Evolutionary conservation across 371 early-diverging fungal species (phyloP), one percentile per base, ranked within the genome.

Genomic region (Chytridium lagenaria): DNA sequence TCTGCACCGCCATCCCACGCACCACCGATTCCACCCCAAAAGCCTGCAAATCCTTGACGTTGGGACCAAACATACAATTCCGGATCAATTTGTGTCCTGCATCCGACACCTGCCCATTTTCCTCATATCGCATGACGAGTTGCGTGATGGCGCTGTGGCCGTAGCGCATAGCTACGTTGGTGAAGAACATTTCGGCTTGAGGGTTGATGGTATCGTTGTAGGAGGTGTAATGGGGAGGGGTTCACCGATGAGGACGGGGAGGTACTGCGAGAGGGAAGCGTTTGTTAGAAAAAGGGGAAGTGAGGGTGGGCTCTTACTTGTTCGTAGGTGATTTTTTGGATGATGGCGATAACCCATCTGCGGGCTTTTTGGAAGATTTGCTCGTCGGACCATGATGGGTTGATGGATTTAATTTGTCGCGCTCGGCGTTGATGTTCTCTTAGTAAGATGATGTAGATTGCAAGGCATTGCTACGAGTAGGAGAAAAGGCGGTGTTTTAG

Each of bases 401-500:
- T 7, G 30, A 52, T 16, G 10, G 30, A 31, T 2, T n/a, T 33
- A 19, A 79, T 57, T 28, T 59, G 51, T 30, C 75, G 19, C 0
- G 79, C 83, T 15, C 67, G 66, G 22, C 83, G 40, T 40, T 83
- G 78, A 74, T 83, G 83, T 44, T 83, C 83, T 31, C 83, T 68
- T 12, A 77, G 57, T 26, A 83, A 70, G 2, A 79, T 67, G 0
- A 70, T 36, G 38, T 76, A 71, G 23, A 57, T 36, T 0, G 74
- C 61, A 59, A 74, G 50, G 28, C 72, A 40, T 30, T 78, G 72
- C 78, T 78, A 33, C 55, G 40, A 71, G 28, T 49, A 0, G 67
- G 68, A 38, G 33, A 36, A 33, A 52, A 55, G 38, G 51, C 50
- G 44, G 19, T 7, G 50, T 36, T 50, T 51, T 2, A 63, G 44